Conservation (phyloP, 129 eudicot genomes). For the Arctium lappa region DNA sequence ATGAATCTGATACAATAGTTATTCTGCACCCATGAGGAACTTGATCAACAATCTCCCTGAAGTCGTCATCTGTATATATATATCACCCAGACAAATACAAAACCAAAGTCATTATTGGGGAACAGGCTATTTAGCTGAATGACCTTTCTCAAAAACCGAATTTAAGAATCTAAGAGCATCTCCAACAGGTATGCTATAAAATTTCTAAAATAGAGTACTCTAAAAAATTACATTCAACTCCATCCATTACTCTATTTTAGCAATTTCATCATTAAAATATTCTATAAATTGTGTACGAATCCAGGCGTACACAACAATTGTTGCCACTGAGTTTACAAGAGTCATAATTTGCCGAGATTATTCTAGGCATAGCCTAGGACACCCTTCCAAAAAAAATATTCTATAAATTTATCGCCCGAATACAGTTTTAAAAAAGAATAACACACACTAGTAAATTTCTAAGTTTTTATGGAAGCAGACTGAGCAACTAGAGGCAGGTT, state of each 20-base stretch:
- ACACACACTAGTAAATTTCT: neutral
- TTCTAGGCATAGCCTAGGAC: too few relatives aligned
- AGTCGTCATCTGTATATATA: conserved; percentile 72
- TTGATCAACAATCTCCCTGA: conserved; percentile 79
- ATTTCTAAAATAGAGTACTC: neutral
- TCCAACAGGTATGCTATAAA: neutral
- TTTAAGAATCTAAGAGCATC: neutral
- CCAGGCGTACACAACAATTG: too few relatives aligned
- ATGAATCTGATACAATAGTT: conserved; percentile 92
- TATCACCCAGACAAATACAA: neutral
- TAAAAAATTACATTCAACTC: neutral
- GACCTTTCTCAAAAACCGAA: neutral
- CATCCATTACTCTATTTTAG: neutral
- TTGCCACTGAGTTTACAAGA: too few relatives aligned
- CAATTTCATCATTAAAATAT: neutral
- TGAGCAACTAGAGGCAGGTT: neutral
- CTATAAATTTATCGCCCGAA: neutral
- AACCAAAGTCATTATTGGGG: neutral
- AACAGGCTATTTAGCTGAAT: neutral
- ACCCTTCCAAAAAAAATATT: neutral
- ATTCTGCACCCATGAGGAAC: conserved; percentile 82
- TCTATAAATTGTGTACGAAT: neutral
- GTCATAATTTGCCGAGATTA: too few relatives aligned
- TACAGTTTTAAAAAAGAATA: neutral
- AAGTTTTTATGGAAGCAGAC: neutral